These are phyloP conservation scores for Phytophthora hybrid DNA, from an alignment of 352 stramenopile genomes.

Conservation along the genomic window DNA sequence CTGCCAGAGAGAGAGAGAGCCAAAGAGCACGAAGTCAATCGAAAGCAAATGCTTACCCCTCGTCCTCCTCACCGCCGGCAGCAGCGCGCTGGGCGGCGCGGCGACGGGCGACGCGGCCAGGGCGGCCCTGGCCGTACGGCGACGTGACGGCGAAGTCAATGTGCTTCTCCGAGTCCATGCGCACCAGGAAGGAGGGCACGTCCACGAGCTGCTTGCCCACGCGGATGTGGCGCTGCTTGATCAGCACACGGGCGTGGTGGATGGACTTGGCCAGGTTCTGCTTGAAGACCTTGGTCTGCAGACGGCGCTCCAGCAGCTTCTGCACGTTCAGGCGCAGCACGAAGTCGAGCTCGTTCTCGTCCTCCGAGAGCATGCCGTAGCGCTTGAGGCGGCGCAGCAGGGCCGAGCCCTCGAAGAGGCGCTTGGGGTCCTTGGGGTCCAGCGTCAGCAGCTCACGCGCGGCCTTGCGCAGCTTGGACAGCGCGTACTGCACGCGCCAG, in stretches of 20 bases:
- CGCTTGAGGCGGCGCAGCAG: conserved; percentile 97
- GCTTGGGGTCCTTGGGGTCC: conserved; percentile 98
- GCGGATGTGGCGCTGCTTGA: conserved; percentile 99
- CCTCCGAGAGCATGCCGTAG: conserved; percentile 97
- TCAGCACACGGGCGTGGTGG: conserved; percentile 99
- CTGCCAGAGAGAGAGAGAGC: conserved; percentile 20
- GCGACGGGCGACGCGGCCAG: conserved; percentile 96
- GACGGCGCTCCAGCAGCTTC: conserved; percentile 98
- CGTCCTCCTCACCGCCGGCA: conserved; percentile 88
- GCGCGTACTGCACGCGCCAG: conserved; percentile 99
- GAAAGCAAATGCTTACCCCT: conserved; percentile 70
- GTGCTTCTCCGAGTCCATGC: conserved; percentile 99
- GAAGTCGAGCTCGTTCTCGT: conserved; percentile 98
- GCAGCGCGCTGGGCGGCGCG: conserved; percentile 94
- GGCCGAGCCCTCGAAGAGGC: conserved; percentile 98
- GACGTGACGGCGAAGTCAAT: conserved; percentile 99
- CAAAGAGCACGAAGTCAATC: conserved; percentile 22
- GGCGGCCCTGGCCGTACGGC: conserved; percentile 97
- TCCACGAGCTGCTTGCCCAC: conserved; percentile 99
- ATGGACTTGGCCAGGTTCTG: conserved; percentile 99
- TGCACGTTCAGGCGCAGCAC: conserved; percentile 99
- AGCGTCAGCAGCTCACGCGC: conserved; percentile 98
- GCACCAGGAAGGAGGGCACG: conserved; percentile 99
- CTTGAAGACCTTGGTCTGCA: conserved; percentile 99
- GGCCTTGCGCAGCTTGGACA: conserved; percentile 99